Percentiles rank a stretch among this genome's conserved stretches.
Evolutionary conservation across 1,284 basidiomycete species (phyloP).

Genomic region (Rhodotorula sp.): DNA sequence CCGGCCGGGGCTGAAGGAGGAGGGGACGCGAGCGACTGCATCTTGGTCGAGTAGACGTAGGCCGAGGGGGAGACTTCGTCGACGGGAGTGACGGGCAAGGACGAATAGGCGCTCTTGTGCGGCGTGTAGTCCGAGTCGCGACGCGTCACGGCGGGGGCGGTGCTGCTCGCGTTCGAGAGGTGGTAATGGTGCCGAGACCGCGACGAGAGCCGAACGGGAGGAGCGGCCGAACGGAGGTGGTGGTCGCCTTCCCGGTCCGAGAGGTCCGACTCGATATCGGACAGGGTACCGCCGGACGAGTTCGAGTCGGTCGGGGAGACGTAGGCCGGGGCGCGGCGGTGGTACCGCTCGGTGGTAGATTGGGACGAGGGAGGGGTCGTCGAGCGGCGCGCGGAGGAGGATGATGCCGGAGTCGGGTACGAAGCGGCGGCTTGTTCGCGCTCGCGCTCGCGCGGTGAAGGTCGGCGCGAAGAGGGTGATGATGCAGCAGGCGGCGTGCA

Average conservation of each 20-base stretch:
- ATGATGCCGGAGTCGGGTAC: conserved; percentile 16
- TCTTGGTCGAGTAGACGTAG: conserved; percentile 2
- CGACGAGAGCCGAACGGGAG: conserved; percentile 6
- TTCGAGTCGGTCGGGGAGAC: conserved; percentile 26
- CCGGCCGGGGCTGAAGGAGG: not conserved
- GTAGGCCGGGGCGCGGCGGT: not conserved
- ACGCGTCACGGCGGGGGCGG: not conserved
- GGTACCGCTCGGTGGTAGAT: conserved; percentile 2
- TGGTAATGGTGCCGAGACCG: not conserved
- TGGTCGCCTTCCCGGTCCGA: conserved; percentile 22
- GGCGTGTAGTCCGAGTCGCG: conserved; percentile 1
- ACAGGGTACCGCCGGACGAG: conserved; percentile 33
- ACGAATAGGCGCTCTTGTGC: conserved; percentile 4
- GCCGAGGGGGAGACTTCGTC: conserved; percentile 34
- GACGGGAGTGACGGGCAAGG: conserved; percentile 33
- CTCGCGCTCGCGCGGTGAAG: not conserved
- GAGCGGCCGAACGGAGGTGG: not conserved
- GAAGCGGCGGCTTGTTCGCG: conserved; percentile 3
- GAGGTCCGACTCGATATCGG: conserved; percentile 30
- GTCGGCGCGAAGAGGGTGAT: not conserved
- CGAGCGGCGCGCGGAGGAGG: not conserved
- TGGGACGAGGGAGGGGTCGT: not conserved
- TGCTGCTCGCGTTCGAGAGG: not conserved
- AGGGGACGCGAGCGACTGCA: conserved; percentile 1
- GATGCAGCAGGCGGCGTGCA: not conserved